These are phyloP conservation scores for Oryza meyeriana DNA, from an alignment of 176 grass and related monocot species.

Conservation along the genomic window DNA sequence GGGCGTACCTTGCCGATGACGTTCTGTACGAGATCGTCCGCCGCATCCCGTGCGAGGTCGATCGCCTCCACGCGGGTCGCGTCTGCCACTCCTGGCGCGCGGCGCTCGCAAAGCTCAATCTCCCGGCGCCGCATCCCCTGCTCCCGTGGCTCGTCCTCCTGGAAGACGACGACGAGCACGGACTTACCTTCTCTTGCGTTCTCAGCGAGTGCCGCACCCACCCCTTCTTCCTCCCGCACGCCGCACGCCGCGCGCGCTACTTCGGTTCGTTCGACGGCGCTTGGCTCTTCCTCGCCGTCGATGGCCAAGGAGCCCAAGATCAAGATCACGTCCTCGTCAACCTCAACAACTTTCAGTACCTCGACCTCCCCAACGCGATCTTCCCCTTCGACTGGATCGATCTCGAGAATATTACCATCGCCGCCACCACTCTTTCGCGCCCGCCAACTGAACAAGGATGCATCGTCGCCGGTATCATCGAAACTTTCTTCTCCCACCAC, in stretches of 20 bases:
- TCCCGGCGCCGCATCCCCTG: neutral
- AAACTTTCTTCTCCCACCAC: no score
- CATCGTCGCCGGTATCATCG: neutral
- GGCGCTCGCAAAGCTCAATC: neutral
- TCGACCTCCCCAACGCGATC: no score
- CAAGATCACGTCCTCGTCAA: neutral
- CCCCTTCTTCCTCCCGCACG: neutral
- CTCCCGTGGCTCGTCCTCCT: slow-evolving; percentile 11
- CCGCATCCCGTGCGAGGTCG: no score
- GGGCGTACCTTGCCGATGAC: no score
- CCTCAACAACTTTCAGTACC: neutral
- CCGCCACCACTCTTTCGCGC: neutral
- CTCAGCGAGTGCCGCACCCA: neutral
- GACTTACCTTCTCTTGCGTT: neutral
- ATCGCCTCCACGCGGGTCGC: no score
- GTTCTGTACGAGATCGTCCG: no score
- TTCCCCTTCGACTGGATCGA: no score
- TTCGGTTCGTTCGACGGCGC: slow-evolving; percentile 10
- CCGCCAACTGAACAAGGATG: neutral
- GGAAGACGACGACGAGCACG: neutral
- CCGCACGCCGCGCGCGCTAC: neutral
- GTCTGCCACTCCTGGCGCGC: neutral
- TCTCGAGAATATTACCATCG: neutral
- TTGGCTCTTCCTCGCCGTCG: neutral
- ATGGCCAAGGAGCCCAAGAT: neutral